Conservation (phyloP, 169 alveolate genomes). For the Babesia divergens region DNA sequence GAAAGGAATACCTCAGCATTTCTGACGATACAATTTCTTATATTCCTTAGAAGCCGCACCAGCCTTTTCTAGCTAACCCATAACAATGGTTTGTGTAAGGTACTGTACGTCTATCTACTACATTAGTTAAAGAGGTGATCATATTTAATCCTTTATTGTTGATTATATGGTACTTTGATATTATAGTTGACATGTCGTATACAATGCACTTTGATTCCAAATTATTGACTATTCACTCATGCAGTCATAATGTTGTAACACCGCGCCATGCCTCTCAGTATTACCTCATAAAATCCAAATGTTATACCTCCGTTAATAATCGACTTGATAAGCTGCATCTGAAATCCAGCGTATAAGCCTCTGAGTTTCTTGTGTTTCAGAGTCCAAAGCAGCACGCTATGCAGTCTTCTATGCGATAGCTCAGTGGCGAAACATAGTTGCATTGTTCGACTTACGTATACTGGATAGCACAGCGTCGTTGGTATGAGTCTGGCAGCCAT, state of each 20-base stretch:
- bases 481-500: constrained; percentile 45
- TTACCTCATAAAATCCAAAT: constrained; percentile 44
- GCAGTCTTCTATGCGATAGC: constrained; percentile 13
- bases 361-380: constrained; percentile 20
- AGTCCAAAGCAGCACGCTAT: constrained; percentile 36
- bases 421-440: constrained; percentile 55
- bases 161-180: no score
- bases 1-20: neutral
- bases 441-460: constrained; percentile 56
- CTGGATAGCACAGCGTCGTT: constrained; percentile 52
- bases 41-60: neutral
- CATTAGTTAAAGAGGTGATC: no score
- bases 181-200: no score
- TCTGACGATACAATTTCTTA: constrained; percentile 8
- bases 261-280: constrained; percentile 8
- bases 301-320: constrained; percentile 55
- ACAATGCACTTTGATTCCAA: neutral
- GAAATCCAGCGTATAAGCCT: constrained; percentile 65
- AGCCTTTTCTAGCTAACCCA: neutral
- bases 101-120: no score
- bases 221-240: neutral
- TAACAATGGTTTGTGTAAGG: no score
- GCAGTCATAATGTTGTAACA: constrained; percentile 3
- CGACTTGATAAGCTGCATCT: constrained; percentile 50
- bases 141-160: no score